Conservation (phyloP, 129 eudicot genomes). For the Solidago caesia region DNA sequence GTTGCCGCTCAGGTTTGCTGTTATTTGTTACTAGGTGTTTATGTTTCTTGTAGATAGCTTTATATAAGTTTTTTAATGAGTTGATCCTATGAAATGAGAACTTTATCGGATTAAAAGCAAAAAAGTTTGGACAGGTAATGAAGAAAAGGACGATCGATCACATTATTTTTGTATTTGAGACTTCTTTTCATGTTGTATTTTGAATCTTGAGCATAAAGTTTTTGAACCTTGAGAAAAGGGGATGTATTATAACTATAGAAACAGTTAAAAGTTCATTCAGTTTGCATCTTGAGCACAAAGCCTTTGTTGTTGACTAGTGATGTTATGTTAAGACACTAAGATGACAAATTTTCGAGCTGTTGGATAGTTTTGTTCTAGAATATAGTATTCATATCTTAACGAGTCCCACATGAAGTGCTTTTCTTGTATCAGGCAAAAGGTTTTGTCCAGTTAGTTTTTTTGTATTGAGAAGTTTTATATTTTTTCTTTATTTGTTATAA, state of each 20-base stretch:
- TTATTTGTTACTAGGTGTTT: background rate
- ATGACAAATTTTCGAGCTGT: background rate
- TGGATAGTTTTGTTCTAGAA: background rate
- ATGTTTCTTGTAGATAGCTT: background rate
- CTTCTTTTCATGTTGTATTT: conserved; percentile 18
- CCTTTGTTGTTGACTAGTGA: background rate
- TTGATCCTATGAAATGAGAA: conserved; percentile 3
- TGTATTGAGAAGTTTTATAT: background rate
- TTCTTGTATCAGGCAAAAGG: background rate
- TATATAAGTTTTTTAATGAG: conserved; percentile 19
- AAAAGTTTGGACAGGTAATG: conserved; percentile 3
- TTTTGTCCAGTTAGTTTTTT: background rate
- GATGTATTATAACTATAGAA: no score
- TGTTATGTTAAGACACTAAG: background rate
- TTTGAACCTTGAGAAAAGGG: conserved; percentile 18
- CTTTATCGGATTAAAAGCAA: conserved; percentile 9
- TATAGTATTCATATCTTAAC: background rate
- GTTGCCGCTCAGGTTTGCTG: conserved; percentile 93
- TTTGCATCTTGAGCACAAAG: background rate
- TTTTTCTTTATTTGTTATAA: background rate
- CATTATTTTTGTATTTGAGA: conserved; percentile 11
- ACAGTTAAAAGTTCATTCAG: no score
- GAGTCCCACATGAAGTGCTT: background rate
- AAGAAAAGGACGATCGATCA: conserved; percentile 6
- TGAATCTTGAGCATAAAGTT: conserved; percentile 1